Evolutionary conservation across 768 basidiomycete species (phyloP).

Genomic region (Leccinum uliginosum): DNA sequence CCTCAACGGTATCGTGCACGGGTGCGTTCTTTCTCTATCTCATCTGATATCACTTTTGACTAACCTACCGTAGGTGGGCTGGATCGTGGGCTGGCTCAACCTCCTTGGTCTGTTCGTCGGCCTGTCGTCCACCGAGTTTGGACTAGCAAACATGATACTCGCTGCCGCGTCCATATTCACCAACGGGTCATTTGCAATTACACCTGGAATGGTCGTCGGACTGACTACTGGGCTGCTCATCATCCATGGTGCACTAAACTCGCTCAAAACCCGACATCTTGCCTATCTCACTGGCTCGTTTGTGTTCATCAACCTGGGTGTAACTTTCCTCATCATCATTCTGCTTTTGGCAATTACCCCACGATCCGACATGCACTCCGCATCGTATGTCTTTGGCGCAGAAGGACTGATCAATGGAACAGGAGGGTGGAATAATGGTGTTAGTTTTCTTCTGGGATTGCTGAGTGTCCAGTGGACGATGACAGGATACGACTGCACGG

Average conservation of each 20-base stretch:
- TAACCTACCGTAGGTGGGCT: slow-evolving; percentile 19
- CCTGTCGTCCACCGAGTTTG: slow-evolving; percentile 34
- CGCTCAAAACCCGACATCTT: slow-evolving; percentile 38
- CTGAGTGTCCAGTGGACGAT: slow-evolving; percentile 48
- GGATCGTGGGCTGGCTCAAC: slow-evolving; percentile 33
- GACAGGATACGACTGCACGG: slow-evolving; percentile 30
- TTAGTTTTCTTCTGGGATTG: slow-evolving; percentile 43
- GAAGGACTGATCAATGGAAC: slow-evolving; percentile 36
- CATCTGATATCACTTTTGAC: neutral
- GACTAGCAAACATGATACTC: slow-evolving; percentile 35
- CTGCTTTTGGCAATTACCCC: slow-evolving; percentile 41
- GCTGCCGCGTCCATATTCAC: slow-evolving; percentile 24
- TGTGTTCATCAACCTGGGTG: slow-evolving; percentile 44
- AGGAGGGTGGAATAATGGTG: slow-evolving; percentile 38
- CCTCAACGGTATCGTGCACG: slow-evolving; percentile 61
- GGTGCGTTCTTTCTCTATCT: slow-evolving; percentile 32
- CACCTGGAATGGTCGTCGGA: slow-evolving; percentile 38
- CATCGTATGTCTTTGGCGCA: slow-evolving; percentile 53
- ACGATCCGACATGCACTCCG: slow-evolving; percentile 51
- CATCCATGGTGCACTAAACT: slow-evolving; percentile 41
- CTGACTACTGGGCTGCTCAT: slow-evolving; percentile 38
- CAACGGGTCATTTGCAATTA: slow-evolving; percentile 32
- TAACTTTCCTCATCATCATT: slow-evolving; percentile 40
- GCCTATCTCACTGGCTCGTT: slow-evolving; percentile 32
- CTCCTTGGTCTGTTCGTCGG: slow-evolving; percentile 24